Evolutionary conservation across 345 rosid species (phyloP), one percentile per base, ranked within the genome.

Genomic region (Arabidopsis arenosa): DNA sequence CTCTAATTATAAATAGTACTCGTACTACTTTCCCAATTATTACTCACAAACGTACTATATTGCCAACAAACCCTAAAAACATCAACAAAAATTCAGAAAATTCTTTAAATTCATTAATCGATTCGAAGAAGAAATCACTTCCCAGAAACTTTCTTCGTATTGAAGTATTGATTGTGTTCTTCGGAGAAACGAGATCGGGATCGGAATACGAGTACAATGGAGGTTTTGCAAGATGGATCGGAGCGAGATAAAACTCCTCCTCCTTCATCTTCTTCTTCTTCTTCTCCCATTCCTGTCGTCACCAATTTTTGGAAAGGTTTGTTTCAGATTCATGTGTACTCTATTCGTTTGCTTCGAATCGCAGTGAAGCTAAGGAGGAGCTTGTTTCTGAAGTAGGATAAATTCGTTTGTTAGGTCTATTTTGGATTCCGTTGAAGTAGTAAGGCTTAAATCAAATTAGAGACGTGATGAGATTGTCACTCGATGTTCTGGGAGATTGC

Each of bases 301-400:
- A 81, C 93, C 74, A 86, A 81, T 84, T 95, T 90, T 86, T 95
- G 99, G 99, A 88, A 83, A 95, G 99, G 99, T 91, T 76, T 43
- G 64, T 47, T 61, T 52, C 55, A 52, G 28, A 49, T 78, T 72
- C 63, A 6, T 36, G 49, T 23, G 8, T 7, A 63, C 40, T 44
- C 37, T 62, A 35, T 44, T 45, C 61, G 55, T 36, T 63, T 71
- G 63, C 37, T 57, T 64, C 40, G 36, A 56, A 9, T 70, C 36
- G 23, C 9, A 0, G 53, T 47, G 70, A 45, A 47, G 60, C 71
- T 70, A 7, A 37, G 57, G 5, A 4, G 18, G 30, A 77, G 56
- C 13, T 71, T 51, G 41, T 65, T 58, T 10, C 0, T 43, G 40
- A n/a, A 55, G 68, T 48, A 39, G 66, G 77, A 33, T 49, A 33